Percentiles rank a stretch among this genome's conserved stretches.
Evolutionary conservation across 805 yeast species (phyloP).

Genomic region (Candida anglica): DNA sequence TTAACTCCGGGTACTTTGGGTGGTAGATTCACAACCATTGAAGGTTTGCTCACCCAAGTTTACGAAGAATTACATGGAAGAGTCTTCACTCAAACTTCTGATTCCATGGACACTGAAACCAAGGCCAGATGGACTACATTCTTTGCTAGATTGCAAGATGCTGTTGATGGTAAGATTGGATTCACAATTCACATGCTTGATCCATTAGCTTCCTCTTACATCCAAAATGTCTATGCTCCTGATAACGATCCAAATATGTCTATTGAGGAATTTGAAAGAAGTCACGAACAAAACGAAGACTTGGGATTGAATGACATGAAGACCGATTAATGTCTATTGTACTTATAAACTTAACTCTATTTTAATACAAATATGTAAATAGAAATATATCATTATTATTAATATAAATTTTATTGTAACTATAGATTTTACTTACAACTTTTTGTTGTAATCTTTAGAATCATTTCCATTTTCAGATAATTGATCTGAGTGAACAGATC

Average conservation of each 20-base stretch:
- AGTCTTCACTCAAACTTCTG: constrained; percentile 82
- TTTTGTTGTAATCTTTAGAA: constrained; percentile 1
- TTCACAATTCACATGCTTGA: constrained; percentile 90
- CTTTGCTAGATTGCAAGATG: constrained; percentile 69
- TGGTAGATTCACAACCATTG: constrained; percentile 95
- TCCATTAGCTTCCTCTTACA: constrained; percentile 91
- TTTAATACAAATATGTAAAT: constrained; percentile 1
- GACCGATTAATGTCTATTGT: constrained; percentile 16
- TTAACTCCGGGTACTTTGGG: constrained; percentile 96
- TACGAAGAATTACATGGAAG: constrained; percentile 82
- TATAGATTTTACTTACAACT: no score
- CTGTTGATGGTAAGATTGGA: constrained; percentile 73
- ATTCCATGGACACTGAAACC: constrained; percentile 80
- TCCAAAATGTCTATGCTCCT: constrained; percentile 98
- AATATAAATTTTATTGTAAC: background rate
- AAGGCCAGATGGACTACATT: constrained; percentile 80
- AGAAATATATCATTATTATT: background rate
- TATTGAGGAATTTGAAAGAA: constrained; percentile 86
- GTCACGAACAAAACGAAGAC: constrained; percentile 84
- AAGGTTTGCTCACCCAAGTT: constrained; percentile 88
- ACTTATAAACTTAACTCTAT: constrained; percentile 1
- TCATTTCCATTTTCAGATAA: constrained; percentile 2
- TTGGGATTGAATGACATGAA: constrained; percentile 70
- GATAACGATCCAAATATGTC: constrained; percentile 96
- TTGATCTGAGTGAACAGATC: constrained; percentile 13